These are phyloP conservation scores for Yarrowia bubula DNA, from an alignment of 805 yeast genomes.

Conservation along the genomic window DNA sequence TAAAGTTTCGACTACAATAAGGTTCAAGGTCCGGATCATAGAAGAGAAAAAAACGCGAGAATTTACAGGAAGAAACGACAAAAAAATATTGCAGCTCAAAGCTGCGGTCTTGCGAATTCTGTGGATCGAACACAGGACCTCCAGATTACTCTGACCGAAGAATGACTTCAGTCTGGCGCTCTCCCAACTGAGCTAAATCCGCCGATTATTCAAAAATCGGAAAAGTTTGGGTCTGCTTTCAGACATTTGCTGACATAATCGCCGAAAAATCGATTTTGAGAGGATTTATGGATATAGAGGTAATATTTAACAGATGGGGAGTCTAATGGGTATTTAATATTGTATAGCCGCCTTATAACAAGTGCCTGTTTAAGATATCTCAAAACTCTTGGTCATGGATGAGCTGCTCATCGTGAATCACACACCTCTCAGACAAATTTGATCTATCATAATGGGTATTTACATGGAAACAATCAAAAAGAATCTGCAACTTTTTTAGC, in stretches of 20 bases:
- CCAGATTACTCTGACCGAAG: conserved; percentile 46
- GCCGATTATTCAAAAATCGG: background rate
- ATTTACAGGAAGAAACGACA: background rate
- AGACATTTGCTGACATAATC: background rate
- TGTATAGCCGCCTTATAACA: no score
- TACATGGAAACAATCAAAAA: no score
- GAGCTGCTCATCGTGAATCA: no score
- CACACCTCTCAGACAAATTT: no score
- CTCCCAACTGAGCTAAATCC: conserved; percentile 42
- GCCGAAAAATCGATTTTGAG: background rate
- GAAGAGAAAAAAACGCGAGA: background rate
- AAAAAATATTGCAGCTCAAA: background rate
- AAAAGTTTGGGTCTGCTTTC: background rate
- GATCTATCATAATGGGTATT: no score
- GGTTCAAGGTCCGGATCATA: background rate
- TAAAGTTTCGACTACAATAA: no score
- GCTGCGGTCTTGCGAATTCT: conserved; percentile 39
- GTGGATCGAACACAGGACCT: conserved; percentile 86
- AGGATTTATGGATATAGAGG: no score
- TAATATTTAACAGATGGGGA: no score
- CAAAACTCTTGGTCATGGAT: no score
- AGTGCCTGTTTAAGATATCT: no score
- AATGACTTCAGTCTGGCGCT: conserved; percentile 42
- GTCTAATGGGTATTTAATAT: no score
- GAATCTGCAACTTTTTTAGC: no score